phyloP scores from a whole-genome alignment of 768 basidiomycete species.

The Kwoniella dejecticola region DNA sequence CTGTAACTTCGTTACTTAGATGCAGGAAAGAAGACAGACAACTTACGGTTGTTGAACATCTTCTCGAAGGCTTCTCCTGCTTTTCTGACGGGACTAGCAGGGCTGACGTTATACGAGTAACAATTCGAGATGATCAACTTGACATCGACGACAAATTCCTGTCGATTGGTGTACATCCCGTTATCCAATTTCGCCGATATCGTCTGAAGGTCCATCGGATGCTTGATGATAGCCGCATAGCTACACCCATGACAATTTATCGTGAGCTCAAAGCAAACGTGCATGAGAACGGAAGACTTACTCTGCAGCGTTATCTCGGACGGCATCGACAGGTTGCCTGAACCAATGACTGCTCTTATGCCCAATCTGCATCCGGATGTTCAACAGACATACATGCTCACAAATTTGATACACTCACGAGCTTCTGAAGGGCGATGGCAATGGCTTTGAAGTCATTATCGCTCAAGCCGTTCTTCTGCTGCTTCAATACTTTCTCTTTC shows the following conservation, averaged over 20 bases:
- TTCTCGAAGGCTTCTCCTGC: constrained; percentile 74
- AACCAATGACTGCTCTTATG: constrained; percentile 77
- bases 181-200: constrained; percentile 82
- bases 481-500: constrained; percentile 64
- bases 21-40: too few relatives aligned
- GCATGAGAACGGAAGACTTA: constrained; percentile 56
- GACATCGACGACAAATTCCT: constrained; percentile 82
- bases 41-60: constrained; percentile 83
- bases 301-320: constrained; percentile 86
- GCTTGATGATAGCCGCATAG: constrained; percentile 85
- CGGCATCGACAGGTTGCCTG: constrained; percentile 90
- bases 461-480: constrained; percentile 75
- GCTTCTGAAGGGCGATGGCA: constrained; percentile 75
- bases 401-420: constrained; percentile 28
- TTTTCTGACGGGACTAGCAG: constrained; percentile 68
- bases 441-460: constrained; percentile 74
- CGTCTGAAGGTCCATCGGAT: constrained; percentile 92
- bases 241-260: constrained; percentile 57
- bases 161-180: constrained; percentile 81
- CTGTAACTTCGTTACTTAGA: not conserved
- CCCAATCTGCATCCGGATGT: constrained; percentile 53
- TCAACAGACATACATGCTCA: not conserved
- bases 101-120: constrained; percentile 73
- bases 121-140: constrained; percentile 85
- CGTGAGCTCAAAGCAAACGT: not conserved